phyloP scores from a whole-genome alignment of 495 filamentous ascomycete species.

The Lophiotrema nucula region DNA sequence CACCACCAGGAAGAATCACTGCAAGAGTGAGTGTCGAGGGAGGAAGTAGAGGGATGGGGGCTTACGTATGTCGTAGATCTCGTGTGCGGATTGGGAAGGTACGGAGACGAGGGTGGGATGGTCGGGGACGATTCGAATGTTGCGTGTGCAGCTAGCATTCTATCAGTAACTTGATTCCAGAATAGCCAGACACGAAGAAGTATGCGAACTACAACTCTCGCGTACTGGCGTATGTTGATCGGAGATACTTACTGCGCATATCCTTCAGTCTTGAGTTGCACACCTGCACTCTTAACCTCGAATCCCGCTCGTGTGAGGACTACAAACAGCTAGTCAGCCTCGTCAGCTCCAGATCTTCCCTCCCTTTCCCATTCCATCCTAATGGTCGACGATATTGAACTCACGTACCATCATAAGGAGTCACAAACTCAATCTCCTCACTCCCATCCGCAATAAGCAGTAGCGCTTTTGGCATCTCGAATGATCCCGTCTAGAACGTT shows the following conservation, averaged over 20 bases:
- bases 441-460: conserved; percentile 38
- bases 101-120: conserved; percentile 8
- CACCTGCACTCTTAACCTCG: conserved; percentile 32
- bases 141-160: conserved; percentile 32
- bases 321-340: neutral
- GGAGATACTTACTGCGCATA: conserved; percentile 22
- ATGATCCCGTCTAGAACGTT: neutral
- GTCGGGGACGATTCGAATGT: conserved; percentile 37
- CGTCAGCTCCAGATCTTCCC: neutral
- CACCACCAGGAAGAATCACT: conserved; percentile 39
- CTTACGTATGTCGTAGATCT: conserved; percentile 27
- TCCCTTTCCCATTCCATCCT: neutral
- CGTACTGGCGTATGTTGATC: too few relatives aligned
- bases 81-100: conserved; percentile 4
- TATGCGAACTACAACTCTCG: too few relatives aligned
- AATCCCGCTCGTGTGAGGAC: conserved; percentile 38
- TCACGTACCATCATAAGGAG: conserved; percentile 37
- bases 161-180: too few relatives aligned
- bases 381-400: neutral
- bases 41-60: too few relatives aligned
- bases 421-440: conserved; percentile 42
- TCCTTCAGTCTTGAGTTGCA: conserved; percentile 32
- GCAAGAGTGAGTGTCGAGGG: too few relatives aligned
- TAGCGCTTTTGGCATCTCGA: conserved; percentile 30
- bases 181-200: too few relatives aligned